These are phyloP conservation scores for Podosphaera fusca DNA, from an alignment of 2,329 filamentous ascomycete genomes.

Conservation along the genomic window DNA sequence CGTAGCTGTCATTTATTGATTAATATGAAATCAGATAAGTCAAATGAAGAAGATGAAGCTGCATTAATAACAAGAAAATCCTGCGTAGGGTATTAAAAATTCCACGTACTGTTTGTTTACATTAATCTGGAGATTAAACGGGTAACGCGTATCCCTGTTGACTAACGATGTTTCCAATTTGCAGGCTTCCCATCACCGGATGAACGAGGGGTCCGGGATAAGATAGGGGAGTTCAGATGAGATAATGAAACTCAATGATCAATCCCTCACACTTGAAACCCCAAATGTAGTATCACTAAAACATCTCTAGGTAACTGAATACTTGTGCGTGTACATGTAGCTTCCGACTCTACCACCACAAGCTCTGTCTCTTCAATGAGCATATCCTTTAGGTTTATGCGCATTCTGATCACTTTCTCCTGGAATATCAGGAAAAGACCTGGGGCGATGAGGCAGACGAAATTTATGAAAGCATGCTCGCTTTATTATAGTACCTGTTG, in stretches of 20 bases:
- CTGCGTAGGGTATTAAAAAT: not conserved
- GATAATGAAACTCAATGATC: not conserved
- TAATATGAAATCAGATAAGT: not conserved
- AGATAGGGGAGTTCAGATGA: not conserved
- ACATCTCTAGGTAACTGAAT: too few relatives aligned
- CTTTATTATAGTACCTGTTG: too few relatives aligned
- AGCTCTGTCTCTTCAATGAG: too few relatives aligned
- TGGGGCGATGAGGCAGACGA: too few relatives aligned
- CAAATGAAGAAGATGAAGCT: not conserved
- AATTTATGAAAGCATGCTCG: too few relatives aligned
- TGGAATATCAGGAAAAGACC: too few relatives aligned
- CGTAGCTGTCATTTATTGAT: conserved; percentile 6
- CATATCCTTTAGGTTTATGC: too few relatives aligned
- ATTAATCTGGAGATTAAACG: not conserved
- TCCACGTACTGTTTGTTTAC: not conserved
- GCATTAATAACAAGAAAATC: not conserved
- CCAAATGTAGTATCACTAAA: too few relatives aligned
- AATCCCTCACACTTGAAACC: too few relatives aligned
- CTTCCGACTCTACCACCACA: too few relatives aligned
- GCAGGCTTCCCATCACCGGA: not conserved
- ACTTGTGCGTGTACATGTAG: too few relatives aligned
- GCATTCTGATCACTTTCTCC: too few relatives aligned
- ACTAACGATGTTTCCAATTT: not conserved
- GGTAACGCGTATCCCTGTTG: not conserved
- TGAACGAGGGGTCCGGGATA: not conserved